Evolutionary conservation across 2,329 filamentous ascomycete genomes (phyloP), one percentile per base, ranked within the genome.

Genomic region (Tolypocladium cylindrosporum): DNA sequence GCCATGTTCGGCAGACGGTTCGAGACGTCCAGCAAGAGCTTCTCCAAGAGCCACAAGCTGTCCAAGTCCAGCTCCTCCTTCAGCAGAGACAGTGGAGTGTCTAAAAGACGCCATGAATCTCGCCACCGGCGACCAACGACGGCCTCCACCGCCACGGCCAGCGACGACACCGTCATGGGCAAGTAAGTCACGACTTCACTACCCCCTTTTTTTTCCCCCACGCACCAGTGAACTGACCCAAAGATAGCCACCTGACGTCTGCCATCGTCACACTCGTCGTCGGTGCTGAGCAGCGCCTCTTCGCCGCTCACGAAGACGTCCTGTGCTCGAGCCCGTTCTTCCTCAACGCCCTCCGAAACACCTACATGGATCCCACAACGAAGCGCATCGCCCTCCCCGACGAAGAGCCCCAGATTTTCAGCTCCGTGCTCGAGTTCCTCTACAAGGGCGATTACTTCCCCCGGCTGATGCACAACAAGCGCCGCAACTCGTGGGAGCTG

Each of bases 401-500:
- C 60, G 92, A 96, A 72, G 87, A 92, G 65, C 91, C 92, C 24
- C 91, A 96, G 71, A 87, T 96, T 67, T 92, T 97, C 73, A 95
- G 90, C 9, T 91, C 88, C 7, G 81, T 97, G 13, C 85, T 97
- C 58, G 92, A 97, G 70, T 96, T 88, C 65, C 84, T 97, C 58
- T 95, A 95, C 81, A 95, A 95, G 75, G 91, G 91, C 62, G 92
- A 96, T 73, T 96, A 96, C 76, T 92, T 87, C 65, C 91, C 92
- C 3, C 87, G 88, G 21, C 80, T 96, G 31, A 75, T 90, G 58
- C 90, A 91, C 74, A 90, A 93, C 75, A 91, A 91, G 77, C 85
- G 87, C 62, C 83, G 84, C 57, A 86, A 90, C 71, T 86, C 84
- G 56, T 96, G 90, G 87, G 87, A 89, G 69, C 77, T 96, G n/a